Conservation (phyloP, 2,329 filamentous ascomycete species). For the Alternaria solani region DNA sequence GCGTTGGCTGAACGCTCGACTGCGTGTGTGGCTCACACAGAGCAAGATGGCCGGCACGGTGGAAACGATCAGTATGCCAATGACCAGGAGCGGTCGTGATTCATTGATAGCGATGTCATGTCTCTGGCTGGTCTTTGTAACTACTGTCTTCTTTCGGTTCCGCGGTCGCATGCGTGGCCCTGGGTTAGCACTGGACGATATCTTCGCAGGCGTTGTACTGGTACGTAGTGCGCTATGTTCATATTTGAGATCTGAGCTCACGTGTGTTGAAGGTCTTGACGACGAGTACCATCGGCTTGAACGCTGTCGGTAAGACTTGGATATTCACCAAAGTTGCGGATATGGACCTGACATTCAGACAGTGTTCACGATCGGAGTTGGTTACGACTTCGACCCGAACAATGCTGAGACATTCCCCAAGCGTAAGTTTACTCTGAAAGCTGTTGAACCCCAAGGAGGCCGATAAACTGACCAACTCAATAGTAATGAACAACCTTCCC, state of each 20-base stretch:
- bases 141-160: constrained; percentile 23
- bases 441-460: not conserved
- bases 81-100: constrained; percentile 26
- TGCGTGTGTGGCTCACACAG: not conserved
- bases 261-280: constrained; percentile 18
- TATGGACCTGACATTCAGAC: not conserved
- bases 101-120: constrained; percentile 31
- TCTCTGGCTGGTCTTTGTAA: constrained; percentile 27
- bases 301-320: constrained; percentile 19
- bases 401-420: constrained; percentile 19
- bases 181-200: constrained; percentile 29
- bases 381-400: constrained; percentile 23
- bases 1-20: not conserved
- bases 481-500: constrained; percentile 28
- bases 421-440: constrained; percentile 13
- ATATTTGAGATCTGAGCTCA: not conserved
- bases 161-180: constrained; percentile 26
- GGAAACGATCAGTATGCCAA: constrained; percentile 18
- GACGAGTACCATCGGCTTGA: constrained; percentile 29
- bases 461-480: not conserved
- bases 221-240: constrained; percentile 7
- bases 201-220: constrained; percentile 24
- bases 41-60: constrained; percentile 19
- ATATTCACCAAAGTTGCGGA: not conserved
- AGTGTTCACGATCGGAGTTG: constrained; percentile 31